These are phyloP conservation scores for Penicillium salamii DNA, from an alignment of 495 filamentous ascomycete species.

Conservation along the genomic window DNA sequence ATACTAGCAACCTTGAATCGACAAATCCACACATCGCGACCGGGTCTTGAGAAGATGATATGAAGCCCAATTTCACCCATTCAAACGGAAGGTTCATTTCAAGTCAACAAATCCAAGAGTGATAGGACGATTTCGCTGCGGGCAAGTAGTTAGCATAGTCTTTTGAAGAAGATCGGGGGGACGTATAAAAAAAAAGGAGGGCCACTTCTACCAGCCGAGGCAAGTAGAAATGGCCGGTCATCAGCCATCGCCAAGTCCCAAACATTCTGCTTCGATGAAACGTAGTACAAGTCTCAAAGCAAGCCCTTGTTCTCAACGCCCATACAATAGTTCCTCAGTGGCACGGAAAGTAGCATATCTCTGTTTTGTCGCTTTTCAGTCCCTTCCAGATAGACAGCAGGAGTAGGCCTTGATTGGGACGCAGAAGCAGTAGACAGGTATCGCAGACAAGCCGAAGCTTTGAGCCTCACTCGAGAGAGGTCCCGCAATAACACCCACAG, in stretches of 20 bases:
- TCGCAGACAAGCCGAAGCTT: constrained; percentile 87
- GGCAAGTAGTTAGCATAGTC: constrained; percentile 31
- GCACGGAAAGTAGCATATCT: constrained; percentile 31
- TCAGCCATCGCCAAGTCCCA: constrained; percentile 8
- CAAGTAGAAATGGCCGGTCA: constrained; percentile 37
- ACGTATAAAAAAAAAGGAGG: constrained; percentile 68
- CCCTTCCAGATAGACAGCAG: constrained; percentile 6
- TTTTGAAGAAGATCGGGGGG: constrained; percentile 15
- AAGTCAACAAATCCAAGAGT: too few species aligned
- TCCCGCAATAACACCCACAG: constrained; percentile 49
- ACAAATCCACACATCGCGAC: too few species aligned
- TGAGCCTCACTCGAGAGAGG: constrained; percentile 96
- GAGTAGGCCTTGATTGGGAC: constrained; percentile 3
- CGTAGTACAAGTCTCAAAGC: constrained; percentile 39
- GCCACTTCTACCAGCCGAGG: constrained; percentile 46
- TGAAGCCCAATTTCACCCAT: too few species aligned
- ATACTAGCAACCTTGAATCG: too few species aligned
- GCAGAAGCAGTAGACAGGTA: constrained; percentile 14
- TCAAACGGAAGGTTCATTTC: too few species aligned
- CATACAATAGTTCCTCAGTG: constrained; percentile 25
- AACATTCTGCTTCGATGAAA: constrained; percentile 24
- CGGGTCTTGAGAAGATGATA: too few species aligned
- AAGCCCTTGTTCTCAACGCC: constrained; percentile 8
- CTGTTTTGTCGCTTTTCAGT: constrained; percentile 25
- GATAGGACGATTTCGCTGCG: constrained; percentile 1